Evolutionary conservation across 176 grass and related monocot species (phyloP).

Genomic region (Juncus inflexus): DNA sequence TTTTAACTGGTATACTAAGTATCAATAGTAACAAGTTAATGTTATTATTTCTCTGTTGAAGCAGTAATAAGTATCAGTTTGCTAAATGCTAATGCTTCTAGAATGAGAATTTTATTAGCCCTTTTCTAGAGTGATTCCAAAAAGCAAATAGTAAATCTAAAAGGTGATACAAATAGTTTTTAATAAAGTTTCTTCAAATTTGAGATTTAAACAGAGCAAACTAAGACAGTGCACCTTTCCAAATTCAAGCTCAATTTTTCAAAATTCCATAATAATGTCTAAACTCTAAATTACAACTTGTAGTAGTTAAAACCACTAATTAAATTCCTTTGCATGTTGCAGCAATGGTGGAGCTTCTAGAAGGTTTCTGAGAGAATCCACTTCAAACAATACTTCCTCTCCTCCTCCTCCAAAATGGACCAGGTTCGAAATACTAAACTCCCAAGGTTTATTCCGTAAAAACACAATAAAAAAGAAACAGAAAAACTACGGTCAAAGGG

Average conservation of each 20-base stretch:
- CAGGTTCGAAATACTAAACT: slow-evolving; percentile 9
- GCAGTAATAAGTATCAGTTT: too few relatives aligned
- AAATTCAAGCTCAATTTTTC: slow-evolving; percentile 5
- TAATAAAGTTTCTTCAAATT: not conserved
- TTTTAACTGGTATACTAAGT: too few relatives aligned
- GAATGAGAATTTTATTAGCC: too few relatives aligned
- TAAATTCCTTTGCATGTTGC: not conserved
- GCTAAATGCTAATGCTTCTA: too few relatives aligned
- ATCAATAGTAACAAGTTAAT: too few relatives aligned
- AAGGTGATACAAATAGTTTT: not conserved
- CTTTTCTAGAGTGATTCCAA: too few relatives aligned
- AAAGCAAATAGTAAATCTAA: slow-evolving; percentile 8
- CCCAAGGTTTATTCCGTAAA: not conserved
- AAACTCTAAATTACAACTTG: not conserved
- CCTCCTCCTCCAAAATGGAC: not conserved
- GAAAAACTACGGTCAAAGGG: slow-evolving; percentile 15
- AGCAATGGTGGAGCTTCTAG: slow-evolving; percentile 26
- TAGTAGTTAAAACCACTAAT: not conserved
- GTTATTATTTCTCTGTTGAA: too few relatives aligned
- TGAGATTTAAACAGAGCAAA: not conserved
- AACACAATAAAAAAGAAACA: not conserved
- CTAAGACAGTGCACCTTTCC: not conserved
- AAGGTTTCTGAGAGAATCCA: slow-evolving; percentile 20
- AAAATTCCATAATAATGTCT: not conserved
- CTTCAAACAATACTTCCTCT: slow-evolving; percentile 14